Evolutionary conservation across 2,329 filamentous ascomycete species (phyloP).

Genomic region (Aspergillus neoniger): DNA sequence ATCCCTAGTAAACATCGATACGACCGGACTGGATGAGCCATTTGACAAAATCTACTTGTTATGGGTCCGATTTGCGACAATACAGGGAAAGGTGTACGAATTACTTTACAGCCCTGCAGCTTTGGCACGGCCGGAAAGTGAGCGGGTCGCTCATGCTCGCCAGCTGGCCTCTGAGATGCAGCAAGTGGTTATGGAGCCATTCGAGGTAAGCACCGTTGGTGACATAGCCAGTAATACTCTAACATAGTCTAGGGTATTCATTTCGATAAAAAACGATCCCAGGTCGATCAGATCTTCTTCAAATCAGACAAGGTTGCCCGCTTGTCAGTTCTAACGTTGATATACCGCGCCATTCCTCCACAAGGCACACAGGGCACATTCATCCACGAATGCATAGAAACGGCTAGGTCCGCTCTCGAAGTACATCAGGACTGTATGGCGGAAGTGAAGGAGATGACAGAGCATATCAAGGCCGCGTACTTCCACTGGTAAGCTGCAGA

Average conservation of each 20-base stretch:
- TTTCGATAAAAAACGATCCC: conserved; percentile 19
- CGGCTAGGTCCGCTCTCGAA: conserved; percentile 39
- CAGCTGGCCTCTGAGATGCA: conserved; percentile 34
- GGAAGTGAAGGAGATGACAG: conserved; percentile 29
- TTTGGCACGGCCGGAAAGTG: conserved; percentile 29
- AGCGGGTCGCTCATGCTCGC: conserved; percentile 31
- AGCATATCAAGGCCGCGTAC: conserved; percentile 35
- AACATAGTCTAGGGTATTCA: conserved; percentile 14
- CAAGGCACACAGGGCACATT: conserved; percentile 33
- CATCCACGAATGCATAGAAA: conserved; percentile 39
- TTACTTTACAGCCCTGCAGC: conserved; percentile 52
- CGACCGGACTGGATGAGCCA: conserved; percentile 21
- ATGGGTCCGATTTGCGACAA: conserved; percentile 59
- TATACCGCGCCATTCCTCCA: conserved; percentile 44
- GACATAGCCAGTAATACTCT: background rate
- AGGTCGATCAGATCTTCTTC: conserved; percentile 33
- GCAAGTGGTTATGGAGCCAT: conserved; percentile 30
- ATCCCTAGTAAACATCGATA: conserved; percentile 36
- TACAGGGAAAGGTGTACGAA: conserved; percentile 63
- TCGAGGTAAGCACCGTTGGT: conserved; percentile 24
- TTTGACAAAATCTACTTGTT: conserved; percentile 53
- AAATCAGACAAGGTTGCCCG: conserved; percentile 39
- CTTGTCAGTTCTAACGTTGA: conserved; percentile 39
- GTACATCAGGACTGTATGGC: conserved; percentile 34
- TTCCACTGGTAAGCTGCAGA: conserved; percentile 35